phyloP scores from a whole-genome alignment of 2,329 filamentous ascomycete genomes.

The Ceratocystis colombiana region DNA sequence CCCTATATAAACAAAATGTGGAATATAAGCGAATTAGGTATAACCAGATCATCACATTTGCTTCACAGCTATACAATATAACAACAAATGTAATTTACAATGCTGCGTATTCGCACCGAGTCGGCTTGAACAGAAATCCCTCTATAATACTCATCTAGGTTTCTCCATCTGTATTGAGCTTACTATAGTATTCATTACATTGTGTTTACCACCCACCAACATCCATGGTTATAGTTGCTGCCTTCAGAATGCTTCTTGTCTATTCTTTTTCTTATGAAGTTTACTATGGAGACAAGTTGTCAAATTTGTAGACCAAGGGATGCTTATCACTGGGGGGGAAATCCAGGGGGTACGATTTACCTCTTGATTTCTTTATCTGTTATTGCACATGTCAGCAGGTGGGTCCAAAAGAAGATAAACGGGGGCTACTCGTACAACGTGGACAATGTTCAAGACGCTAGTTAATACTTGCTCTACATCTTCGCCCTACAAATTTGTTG shows the following conservation, averaged over 20 bases:
- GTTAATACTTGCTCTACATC: background rate
- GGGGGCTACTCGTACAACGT: slow-evolving; percentile 4
- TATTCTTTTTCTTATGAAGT: background rate
- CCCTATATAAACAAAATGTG: background rate
- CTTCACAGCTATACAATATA: no score
- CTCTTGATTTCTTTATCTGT: background rate
- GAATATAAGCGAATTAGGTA: background rate
- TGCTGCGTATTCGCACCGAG: no score
- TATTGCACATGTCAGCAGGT: background rate
- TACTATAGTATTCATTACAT: no score
- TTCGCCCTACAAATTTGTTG: background rate
- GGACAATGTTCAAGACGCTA: slow-evolving; percentile 8
- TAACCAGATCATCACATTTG: background rate
- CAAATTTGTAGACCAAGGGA: background rate
- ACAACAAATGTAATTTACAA: no score
- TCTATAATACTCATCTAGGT: no score
- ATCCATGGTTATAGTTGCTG: no score
- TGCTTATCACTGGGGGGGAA: background rate
- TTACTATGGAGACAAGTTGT: background rate
- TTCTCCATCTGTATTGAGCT: no score
- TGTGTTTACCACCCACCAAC: no score
- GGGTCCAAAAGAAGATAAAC: slow-evolving; percentile 5
- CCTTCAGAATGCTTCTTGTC: background rate
- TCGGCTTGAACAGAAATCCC: no score
- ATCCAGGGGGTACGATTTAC: slow-evolving; percentile 17